Evolutionary conservation across 1,284 basidiomycete genomes (phyloP).

Genomic region (Tetrapyrgos nigripes): DNA sequence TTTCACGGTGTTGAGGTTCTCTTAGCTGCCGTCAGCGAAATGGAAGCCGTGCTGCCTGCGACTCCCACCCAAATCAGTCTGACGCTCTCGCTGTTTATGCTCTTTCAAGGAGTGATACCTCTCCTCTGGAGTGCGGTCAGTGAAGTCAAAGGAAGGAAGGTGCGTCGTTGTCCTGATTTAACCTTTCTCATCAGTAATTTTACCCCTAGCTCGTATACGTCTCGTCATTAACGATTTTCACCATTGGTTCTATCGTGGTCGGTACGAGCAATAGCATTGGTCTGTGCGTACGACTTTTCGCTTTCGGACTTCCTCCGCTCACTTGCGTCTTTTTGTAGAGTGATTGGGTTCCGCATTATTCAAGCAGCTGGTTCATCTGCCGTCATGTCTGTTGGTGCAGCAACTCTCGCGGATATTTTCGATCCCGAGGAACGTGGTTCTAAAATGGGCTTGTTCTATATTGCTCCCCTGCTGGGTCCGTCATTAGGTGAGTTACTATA

Average conservation of each 20-base stretch:
- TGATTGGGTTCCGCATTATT: slow-evolving; percentile 77
- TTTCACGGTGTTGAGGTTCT: too few species aligned
- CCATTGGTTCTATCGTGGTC: slow-evolving; percentile 66
- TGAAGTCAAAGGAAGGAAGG: slow-evolving; percentile 85
- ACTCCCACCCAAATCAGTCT: slow-evolving; percentile 74
- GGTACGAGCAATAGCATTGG: slow-evolving; percentile 66
- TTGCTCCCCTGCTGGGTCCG: slow-evolving; percentile 65
- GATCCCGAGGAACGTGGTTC: slow-evolving; percentile 81
- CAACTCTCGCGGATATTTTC: slow-evolving; percentile 83
- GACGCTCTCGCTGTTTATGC: slow-evolving; percentile 79
- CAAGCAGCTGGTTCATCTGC: slow-evolving; percentile 78
- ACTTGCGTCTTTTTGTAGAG: slow-evolving; percentile 30
- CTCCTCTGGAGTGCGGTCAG: slow-evolving; percentile 76
- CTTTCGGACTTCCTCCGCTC: neutral
- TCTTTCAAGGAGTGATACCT: slow-evolving; percentile 76
- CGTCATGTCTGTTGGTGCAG: slow-evolving; percentile 81
- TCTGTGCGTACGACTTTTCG: slow-evolving; percentile 35
- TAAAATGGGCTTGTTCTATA: slow-evolving; percentile 81
- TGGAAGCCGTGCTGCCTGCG: slow-evolving; percentile 70
- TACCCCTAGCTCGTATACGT: slow-evolving; percentile 67
- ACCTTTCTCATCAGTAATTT: neutral
- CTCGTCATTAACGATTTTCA: slow-evolving; percentile 63
- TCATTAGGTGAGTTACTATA: slow-evolving; percentile 75
- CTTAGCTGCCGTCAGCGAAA: slow-evolving; percentile 69
- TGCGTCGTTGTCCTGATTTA: slow-evolving; percentile 33